Percentiles rank a stretch among this genome's conserved stretches.
Evolutionary conservation across 176 grass and related monocot species (phyloP).

Genomic region (Oryza meyeriana): DNA sequence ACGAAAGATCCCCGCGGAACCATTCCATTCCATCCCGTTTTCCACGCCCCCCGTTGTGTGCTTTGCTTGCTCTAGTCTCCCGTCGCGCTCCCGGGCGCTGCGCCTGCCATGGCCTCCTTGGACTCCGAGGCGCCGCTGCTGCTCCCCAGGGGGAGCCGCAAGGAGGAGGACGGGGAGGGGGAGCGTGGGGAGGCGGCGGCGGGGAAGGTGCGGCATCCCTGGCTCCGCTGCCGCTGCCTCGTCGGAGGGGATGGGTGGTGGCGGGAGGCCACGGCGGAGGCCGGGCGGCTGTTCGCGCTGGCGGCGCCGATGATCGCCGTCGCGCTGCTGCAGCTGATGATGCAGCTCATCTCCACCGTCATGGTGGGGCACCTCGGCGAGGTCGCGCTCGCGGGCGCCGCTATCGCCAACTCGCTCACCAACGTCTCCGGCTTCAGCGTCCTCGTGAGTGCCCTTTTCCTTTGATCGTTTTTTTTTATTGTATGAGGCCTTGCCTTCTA

Average conservation of each 20-base stretch:
- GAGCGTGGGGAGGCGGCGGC: background rate
- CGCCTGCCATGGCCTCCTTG: constrained; percentile 24
- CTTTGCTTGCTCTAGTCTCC: too few species aligned
- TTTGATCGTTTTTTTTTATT: background rate
- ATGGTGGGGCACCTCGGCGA: constrained; percentile 72
- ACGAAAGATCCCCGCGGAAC: too few species aligned
- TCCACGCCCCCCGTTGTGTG: too few species aligned
- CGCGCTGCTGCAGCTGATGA: constrained; percentile 51
- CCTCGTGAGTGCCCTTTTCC: constrained; percentile 41
- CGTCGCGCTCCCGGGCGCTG: background rate
- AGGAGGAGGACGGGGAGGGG: background rate
- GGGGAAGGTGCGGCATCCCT: background rate
- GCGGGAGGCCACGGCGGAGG: constrained; percentile 39
- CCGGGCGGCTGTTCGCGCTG: constrained; percentile 35
- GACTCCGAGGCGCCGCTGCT: constrained; percentile 35
- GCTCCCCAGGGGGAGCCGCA: background rate
- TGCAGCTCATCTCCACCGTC: constrained; percentile 68
- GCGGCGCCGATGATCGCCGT: constrained; percentile 66
- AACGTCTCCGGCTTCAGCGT: constrained; percentile 75
- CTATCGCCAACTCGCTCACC: constrained; percentile 68
- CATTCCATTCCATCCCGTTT: too few species aligned
- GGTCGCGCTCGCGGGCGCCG: constrained; percentile 57
- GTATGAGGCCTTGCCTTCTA: background rate
- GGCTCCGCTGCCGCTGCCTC: background rate
- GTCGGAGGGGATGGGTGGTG: constrained; percentile 17